Evolutionary conservation across 2,329 filamentous ascomycete genomes (phyloP).

Genomic region (Botrytis fabae): DNA sequence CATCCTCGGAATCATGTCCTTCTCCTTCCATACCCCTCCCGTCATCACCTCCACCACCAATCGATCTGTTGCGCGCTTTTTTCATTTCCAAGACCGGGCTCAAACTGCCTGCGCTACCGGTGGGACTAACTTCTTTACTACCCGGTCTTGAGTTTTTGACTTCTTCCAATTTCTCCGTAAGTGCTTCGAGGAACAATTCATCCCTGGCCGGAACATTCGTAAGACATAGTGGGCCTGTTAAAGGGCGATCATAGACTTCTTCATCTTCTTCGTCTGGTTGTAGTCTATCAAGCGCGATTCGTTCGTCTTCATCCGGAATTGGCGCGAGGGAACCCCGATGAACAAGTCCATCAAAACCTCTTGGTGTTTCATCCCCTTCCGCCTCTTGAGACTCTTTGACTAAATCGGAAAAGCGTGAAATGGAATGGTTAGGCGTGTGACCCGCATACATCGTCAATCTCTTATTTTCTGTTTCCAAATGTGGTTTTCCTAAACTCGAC

Average conservation of each 20-base stretch:
- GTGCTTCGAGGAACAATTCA: conserved; percentile 33
- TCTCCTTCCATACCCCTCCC: conserved; percentile 24
- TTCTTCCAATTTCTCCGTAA: conserved; percentile 35
- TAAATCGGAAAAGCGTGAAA: conserved; percentile 52
- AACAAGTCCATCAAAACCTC: conserved; percentile 17
- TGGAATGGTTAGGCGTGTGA: conserved; percentile 59
- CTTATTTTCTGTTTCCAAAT: conserved; percentile 44
- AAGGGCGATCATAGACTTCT: conserved; percentile 30
- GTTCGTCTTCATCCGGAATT: conserved; percentile 7
- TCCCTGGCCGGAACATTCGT: conserved; percentile 31
- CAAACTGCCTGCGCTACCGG: not conserved
- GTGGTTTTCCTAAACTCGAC: conserved; percentile 25
- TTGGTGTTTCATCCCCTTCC: conserved; percentile 37
- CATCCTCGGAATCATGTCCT: conserved; percentile 15
- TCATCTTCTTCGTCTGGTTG: conserved; percentile 20
- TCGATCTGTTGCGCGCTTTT: not conserved
- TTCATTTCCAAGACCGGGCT: conserved; percentile 23
- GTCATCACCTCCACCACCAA: conserved; percentile 5
- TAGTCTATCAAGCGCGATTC: conserved; percentile 5
- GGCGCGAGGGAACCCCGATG: conserved; percentile 4
- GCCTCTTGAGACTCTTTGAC: conserved; percentile 35
- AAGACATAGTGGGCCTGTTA: conserved; percentile 35
- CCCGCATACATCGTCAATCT: conserved; percentile 63
- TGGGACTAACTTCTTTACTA: conserved; percentile 21
- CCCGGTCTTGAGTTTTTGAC: conserved; percentile 25